These are phyloP conservation scores for Ajuga chamaepitys DNA, from an alignment of 257 asterid species.

Conservation along the genomic window DNA sequence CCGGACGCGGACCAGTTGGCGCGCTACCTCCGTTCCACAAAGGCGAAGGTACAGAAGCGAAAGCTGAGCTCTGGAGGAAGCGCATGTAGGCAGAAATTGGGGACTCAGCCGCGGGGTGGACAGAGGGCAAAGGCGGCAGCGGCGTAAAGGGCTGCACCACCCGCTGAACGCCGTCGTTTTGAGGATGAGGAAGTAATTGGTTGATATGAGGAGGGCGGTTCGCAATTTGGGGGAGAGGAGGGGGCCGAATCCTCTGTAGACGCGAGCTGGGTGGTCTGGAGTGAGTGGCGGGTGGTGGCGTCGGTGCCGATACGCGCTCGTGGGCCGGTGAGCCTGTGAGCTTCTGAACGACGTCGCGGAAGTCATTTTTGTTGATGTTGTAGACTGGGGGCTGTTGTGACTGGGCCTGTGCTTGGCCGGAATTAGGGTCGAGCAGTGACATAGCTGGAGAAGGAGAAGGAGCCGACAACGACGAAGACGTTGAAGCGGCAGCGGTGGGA, in stretches of 20 bases:
- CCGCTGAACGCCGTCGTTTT: slow-evolving; percentile 29
- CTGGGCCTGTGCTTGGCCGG: slow-evolving; percentile 18
- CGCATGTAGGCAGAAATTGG: slow-evolving; percentile 44
- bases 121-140: slow-evolving; percentile 44
- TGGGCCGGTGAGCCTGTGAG: slow-evolving; percentile 85
- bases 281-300: slow-evolving; percentile 48
- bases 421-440: slow-evolving; percentile 17
- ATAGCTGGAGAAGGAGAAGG: background rate
- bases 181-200: slow-evolving; percentile 16
- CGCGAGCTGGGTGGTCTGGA: slow-evolving; percentile 64
- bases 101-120: slow-evolving; percentile 38
- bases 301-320: slow-evolving; percentile 43
- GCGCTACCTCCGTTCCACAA: slow-evolving; percentile 23
- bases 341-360: slow-evolving; percentile 83
- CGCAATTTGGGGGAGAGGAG: slow-evolving; percentile 63
- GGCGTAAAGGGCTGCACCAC: slow-evolving; percentile 52
- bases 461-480: background rate
- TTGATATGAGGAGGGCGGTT: slow-evolving; percentile 41
- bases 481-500: background rate
- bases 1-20: slow-evolving; percentile 7
- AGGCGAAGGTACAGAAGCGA: slow-evolving; percentile 10
- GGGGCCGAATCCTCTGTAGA: slow-evolving; percentile 89
- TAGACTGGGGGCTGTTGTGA: slow-evolving; percentile 84
- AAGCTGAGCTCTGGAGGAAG: slow-evolving; percentile 21
- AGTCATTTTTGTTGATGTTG: slow-evolving; percentile 75